Percentiles rank a stretch among this genome's conserved stretches.
phyloP scores from a whole-genome alignment of 169 alveolate genomes.

The Babesia caballi region DNA sequence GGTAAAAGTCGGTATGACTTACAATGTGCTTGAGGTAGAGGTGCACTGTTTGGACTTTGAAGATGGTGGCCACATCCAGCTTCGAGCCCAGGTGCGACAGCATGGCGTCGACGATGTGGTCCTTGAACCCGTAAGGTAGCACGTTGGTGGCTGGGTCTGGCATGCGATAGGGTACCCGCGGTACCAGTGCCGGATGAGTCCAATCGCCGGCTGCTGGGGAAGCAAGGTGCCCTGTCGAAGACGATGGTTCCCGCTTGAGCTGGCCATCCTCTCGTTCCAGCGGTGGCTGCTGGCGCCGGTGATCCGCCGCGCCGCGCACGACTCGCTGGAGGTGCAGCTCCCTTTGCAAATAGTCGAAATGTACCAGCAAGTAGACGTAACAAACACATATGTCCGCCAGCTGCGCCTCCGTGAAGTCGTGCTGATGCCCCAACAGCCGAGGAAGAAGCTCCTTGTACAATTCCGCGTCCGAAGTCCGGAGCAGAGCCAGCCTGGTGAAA shows the following conservation, averaged over 20 bases:
- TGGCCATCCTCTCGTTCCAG: too few species aligned
- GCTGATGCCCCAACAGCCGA: constrained; percentile 24
- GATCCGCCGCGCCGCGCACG: background rate
- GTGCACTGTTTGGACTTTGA: constrained; percentile 51
- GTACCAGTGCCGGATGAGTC: background rate
- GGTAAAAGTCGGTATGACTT: background rate
- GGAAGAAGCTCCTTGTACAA: constrained; percentile 19
- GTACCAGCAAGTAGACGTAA: constrained; percentile 28
- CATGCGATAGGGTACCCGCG: background rate
- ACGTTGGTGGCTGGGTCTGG: constrained; percentile 10
- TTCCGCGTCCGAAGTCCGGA: constrained; percentile 43
- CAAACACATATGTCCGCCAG: constrained; percentile 26
- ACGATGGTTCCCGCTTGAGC: too few species aligned
- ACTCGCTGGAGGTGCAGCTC: constrained; percentile 8
- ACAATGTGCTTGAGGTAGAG: constrained; percentile 48
- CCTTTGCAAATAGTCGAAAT: constrained; percentile 54
- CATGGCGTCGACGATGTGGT: constrained; percentile 39
- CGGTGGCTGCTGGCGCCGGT: background rate
- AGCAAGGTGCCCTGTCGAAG: background rate
- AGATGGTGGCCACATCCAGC: constrained; percentile 55
- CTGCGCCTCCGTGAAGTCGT: constrained; percentile 43
- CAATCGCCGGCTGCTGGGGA: background rate
- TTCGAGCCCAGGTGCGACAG: constrained; percentile 42
- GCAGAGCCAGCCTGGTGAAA: constrained; percentile 28
- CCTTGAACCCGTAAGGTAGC: constrained; percentile 4